These are phyloP conservation scores for Echites panduratus DNA, from an alignment of 257 asterid species.

Conservation along the genomic window DNA sequence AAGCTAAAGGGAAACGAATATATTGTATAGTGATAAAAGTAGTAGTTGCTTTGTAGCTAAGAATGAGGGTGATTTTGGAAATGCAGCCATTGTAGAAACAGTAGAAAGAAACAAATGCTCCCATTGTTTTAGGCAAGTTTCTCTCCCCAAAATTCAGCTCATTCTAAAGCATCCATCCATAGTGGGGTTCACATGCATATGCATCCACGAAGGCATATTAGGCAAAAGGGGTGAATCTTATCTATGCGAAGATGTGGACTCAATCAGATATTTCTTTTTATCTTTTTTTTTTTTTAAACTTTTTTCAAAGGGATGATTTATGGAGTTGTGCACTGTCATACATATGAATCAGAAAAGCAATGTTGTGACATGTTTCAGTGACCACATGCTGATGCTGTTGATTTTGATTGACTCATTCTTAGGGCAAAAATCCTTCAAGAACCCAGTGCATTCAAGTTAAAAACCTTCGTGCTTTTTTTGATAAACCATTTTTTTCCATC, in stretches of 20 bases:
- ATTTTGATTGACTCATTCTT: not conserved
- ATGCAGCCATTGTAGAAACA: no score
- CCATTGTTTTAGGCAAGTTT: constrained; percentile 8
- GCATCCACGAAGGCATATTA: constrained; percentile 1
- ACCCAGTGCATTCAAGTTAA: not conserved
- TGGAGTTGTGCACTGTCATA: not conserved
- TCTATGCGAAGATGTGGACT: constrained; percentile 7
- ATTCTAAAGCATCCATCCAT: not conserved
- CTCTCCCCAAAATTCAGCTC: not conserved
- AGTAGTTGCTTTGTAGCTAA: constrained; percentile 68
- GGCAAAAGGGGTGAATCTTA: constrained; percentile 10
- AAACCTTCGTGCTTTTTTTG: not conserved
- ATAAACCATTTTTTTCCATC: not conserved
- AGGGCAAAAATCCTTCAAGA: not conserved
- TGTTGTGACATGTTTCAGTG: constrained; percentile 7
- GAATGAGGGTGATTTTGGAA: constrained; percentile 19
- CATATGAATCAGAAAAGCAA: constrained; percentile 14
- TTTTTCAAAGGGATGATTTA: not conserved
- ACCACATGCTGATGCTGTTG: constrained; percentile 7
- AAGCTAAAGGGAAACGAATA: constrained; percentile 44
- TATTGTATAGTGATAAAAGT: constrained; percentile 27
- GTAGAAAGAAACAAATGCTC: not conserved
- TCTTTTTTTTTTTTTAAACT: no score
- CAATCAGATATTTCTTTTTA: not conserved
- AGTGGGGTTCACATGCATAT: constrained; percentile 15